These are phyloP conservation scores for Mediolabrus comicus DNA, from an alignment of 108 stramenopile genomes.

Conservation along the genomic window DNA sequence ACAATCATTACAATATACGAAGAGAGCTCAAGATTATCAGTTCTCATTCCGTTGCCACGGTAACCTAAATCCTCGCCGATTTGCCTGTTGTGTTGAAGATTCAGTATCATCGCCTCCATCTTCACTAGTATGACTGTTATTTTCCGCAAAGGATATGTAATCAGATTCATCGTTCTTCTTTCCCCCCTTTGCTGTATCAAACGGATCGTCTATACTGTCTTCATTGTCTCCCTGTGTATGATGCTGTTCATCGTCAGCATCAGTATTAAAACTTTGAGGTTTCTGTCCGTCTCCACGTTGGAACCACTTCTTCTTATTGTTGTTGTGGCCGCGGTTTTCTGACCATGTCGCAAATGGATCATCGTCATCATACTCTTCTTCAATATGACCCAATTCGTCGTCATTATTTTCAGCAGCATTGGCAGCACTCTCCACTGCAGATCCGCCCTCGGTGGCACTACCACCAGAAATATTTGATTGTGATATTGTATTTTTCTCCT, in stretches of 20 bases:
- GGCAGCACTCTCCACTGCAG: too few species aligned
- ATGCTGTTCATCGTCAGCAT: background rate
- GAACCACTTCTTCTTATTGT: background rate
- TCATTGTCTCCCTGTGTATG: background rate
- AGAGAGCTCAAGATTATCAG: background rate
- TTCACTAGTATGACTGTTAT: background rate
- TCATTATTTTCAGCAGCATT: background rate
- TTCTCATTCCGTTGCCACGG: background rate
- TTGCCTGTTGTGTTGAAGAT: background rate
- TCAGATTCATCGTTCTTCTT: background rate
- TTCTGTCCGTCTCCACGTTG: background rate
- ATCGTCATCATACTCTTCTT: conserved; percentile 14
- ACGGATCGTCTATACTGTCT: background rate
- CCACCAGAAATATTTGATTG: background rate
- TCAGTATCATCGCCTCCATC: background rate
- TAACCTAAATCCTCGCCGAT: background rate
- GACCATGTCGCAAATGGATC: conserved; percentile 39
- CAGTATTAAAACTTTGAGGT: background rate
- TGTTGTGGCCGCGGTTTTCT: background rate
- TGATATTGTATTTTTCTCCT: background rate
- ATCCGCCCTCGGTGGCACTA: too few species aligned
- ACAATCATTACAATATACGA: too few species aligned
- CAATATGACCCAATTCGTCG: background rate
- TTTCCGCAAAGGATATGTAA: background rate
- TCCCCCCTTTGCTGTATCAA: background rate